phyloP scores from a whole-genome alignment of 2,329 filamentous ascomycete genomes.

The Aspergillus niger region DNA sequence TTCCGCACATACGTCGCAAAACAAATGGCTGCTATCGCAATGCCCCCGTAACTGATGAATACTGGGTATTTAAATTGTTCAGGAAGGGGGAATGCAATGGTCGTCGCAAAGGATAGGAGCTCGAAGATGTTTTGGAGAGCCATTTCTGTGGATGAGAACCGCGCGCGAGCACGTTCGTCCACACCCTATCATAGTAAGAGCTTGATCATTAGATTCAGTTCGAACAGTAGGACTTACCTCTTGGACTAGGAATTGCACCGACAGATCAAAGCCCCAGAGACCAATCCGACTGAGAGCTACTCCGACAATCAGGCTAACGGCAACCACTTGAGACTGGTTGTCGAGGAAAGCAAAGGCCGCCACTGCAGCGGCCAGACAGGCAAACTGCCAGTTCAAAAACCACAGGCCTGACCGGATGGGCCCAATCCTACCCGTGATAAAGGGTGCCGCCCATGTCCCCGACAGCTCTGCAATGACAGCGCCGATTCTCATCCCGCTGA shows the following conservation, averaged over 20 bases:
- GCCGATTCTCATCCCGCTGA: slow-evolving; percentile 51
- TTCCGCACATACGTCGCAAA: slow-evolving; percentile 61
- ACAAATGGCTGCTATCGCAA: slow-evolving; percentile 31
- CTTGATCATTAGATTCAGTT: neutral
- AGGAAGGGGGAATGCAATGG: slow-evolving; percentile 64
- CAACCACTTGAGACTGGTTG: slow-evolving; percentile 39
- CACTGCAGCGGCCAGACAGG: slow-evolving; percentile 53
- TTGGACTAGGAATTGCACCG: slow-evolving; percentile 62
- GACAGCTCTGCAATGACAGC: slow-evolving; percentile 56
- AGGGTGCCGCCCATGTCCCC: slow-evolving; percentile 56
- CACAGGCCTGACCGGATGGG: slow-evolving; percentile 68
- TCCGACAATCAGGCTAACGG: slow-evolving; percentile 47
- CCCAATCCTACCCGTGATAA: slow-evolving; percentile 55
- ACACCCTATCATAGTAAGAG: slow-evolving; percentile 49
- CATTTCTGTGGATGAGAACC: slow-evolving; percentile 69
- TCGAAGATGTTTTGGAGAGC: slow-evolving; percentile 71
- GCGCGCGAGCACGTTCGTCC: slow-evolving; percentile 59
- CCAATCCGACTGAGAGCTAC: slow-evolving; percentile 61
- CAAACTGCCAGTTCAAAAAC: slow-evolving; percentile 69
- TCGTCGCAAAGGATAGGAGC: slow-evolving; percentile 65
- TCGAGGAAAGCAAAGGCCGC: slow-evolving; percentile 44
- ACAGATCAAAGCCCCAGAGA: slow-evolving; percentile 64
- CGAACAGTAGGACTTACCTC: slow-evolving; percentile 46
- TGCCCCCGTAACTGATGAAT: slow-evolving; percentile 54
- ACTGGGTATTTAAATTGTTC: slow-evolving; percentile 67